Evolutionary conservation across 257 asterid species (phyloP).

Genomic region (Rhazya stricta): DNA sequence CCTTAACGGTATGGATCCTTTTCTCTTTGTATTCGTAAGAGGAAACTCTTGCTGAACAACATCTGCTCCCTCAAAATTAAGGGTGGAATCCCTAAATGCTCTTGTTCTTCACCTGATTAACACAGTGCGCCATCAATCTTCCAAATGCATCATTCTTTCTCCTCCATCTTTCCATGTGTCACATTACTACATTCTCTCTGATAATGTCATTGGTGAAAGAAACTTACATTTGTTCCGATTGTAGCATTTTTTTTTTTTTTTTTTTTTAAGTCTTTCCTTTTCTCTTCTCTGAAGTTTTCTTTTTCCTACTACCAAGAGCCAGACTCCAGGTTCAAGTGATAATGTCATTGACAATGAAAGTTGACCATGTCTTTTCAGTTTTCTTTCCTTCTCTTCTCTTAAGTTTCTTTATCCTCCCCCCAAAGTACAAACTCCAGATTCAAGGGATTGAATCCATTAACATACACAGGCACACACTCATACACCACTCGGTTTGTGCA

Average conservation of each 20-base stretch:
- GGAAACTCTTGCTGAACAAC: neutral
- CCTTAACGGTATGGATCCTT: constrained; percentile 70
- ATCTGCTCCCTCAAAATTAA: neutral
- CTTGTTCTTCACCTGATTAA: neutral
- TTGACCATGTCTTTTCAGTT: no score
- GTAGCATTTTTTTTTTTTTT: neutral
- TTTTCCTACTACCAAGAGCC: neutral
- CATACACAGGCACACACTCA: neutral
- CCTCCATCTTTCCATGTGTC: neutral
- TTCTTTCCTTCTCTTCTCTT: neutral
- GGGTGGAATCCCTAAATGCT: neutral
- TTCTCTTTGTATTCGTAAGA: neutral
- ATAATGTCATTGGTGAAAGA: neutral
- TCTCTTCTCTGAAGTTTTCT: neutral
- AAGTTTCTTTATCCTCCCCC: neutral
- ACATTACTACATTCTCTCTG: neutral
- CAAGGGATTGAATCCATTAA: neutral
- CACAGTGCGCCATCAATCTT: neutral
- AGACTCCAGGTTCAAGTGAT: neutral
- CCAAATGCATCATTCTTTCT: neutral
- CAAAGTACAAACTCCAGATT: neutral
- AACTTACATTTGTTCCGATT: no score
- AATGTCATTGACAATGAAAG: no score
- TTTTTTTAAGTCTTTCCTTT: neutral
- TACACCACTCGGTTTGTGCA: neutral